A percentile compares a stretch with the other conserved stretches of the same genome.
These are phyloP conservation scores for Penicillium samsonianum DNA, from an alignment of 495 filamentous ascomycete species.

Conservation along the genomic window DNA sequence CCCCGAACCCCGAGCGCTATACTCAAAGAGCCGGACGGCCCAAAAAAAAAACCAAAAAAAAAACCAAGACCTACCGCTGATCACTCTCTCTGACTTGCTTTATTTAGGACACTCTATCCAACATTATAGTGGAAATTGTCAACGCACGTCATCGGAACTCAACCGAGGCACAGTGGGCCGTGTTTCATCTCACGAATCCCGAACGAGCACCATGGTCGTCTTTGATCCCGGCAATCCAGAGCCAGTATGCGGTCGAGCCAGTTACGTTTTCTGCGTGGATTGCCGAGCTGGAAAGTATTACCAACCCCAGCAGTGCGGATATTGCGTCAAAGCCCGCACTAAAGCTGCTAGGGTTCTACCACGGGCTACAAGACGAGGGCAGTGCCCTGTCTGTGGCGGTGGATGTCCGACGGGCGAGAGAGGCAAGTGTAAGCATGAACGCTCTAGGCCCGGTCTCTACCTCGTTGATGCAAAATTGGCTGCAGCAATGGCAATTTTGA, in stretches of 20 bases:
- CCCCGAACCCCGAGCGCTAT: too few relatives aligned
- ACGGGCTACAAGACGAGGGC: constrained; percentile 17
- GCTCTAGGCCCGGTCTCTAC: constrained; percentile 20
- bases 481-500: constrained; percentile 29
- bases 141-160: constrained; percentile 16
- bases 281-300: constrained; percentile 25
- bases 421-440: constrained; percentile 30
- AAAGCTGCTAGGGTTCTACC: constrained; percentile 34
- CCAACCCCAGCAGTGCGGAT: constrained; percentile 19
- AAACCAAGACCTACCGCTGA: too few relatives aligned
- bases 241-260: constrained; percentile 14
- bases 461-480: constrained; percentile 27
- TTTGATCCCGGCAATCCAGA: constrained; percentile 25
- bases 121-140: constrained; percentile 25
- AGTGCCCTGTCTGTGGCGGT: constrained; percentile 18
- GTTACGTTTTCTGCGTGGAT: constrained; percentile 27
- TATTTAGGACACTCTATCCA: constrained; percentile 24
- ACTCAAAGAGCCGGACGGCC: too few relatives aligned
- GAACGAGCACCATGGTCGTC: constrained; percentile 22
- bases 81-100: constrained; percentile 9
- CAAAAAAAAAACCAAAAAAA: too few relatives aligned
- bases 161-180: constrained; percentile 6
- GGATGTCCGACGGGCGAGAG: constrained; percentile 20
- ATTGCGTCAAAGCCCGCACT: constrained; percentile 26
- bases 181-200: constrained; percentile 37